Evolutionary conservation across 2,329 filamentous ascomycete species (phyloP).

Genomic region (Paecilomyces niveus): DNA sequence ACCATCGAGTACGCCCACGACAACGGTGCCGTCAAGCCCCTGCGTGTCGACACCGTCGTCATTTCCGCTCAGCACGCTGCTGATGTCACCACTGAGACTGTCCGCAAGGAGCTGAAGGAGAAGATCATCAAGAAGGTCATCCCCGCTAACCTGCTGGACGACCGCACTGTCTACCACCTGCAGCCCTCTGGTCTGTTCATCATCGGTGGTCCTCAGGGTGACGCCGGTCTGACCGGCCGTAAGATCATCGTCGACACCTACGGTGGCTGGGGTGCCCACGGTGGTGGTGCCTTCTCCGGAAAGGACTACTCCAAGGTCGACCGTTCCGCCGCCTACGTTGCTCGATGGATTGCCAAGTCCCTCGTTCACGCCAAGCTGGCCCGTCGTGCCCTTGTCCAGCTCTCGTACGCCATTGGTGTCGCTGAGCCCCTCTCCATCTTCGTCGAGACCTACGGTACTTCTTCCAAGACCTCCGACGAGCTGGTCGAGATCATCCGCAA

Average conservation of each 20-base stretch:
- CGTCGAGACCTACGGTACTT: constrained; percentile 96
- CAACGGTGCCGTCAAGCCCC: constrained; percentile 78
- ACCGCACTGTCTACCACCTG: constrained; percentile 94
- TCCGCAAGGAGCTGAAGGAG: constrained; percentile 91
- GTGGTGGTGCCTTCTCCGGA: constrained; percentile 99
- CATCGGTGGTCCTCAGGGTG: constrained; percentile 98
- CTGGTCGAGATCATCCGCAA: constrained; percentile 87
- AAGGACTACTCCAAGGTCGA: constrained; percentile 99
- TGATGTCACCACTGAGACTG: constrained; percentile 80
- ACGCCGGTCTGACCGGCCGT: constrained; percentile 94
- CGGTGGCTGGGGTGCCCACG: constrained; percentile 98
- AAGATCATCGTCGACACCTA: constrained; percentile 99
- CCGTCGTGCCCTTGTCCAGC: constrained; percentile 90
- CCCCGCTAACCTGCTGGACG: constrained; percentile 83
- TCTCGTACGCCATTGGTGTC: constrained; percentile 98
- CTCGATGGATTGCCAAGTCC: constrained; percentile 98
- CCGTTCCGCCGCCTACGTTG: constrained; percentile 94
- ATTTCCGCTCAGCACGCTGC: constrained; percentile 91
- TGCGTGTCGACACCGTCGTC: constrained; percentile 93
- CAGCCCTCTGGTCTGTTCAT: constrained; percentile 98
- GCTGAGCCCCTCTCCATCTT: constrained; percentile 96
- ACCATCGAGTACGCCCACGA: constrained; percentile 99
- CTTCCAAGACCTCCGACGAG: constrained; percentile 79
- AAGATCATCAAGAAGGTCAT: constrained; percentile 97
- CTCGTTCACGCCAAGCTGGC: constrained; percentile 82